A percentile compares a stretch with the other conserved stretches of the same genome.
Conservation (phyloP, 2,329 filamentous ascomycete species). For the Fusarium sp. region DNA sequence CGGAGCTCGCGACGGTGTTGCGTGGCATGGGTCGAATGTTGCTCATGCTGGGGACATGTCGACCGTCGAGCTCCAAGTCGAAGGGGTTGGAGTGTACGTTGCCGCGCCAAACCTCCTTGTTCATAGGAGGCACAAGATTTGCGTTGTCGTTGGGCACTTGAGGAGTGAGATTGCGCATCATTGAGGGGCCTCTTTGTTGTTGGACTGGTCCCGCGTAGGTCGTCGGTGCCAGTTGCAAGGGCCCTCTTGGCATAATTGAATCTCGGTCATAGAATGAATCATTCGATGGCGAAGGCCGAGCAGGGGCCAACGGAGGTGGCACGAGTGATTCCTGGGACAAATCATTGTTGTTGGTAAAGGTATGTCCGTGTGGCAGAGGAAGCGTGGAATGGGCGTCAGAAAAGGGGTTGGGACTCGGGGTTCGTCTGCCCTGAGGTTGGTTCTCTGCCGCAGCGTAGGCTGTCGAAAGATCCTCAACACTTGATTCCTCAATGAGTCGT, state of each 20-base stretch:
- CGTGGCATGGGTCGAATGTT: slow-evolving; percentile 39
- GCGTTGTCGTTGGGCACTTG: slow-evolving; percentile 46
- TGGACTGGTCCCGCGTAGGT: slow-evolving; percentile 61
- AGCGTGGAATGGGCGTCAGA: slow-evolving; percentile 59
- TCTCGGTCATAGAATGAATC: slow-evolving; percentile 63
- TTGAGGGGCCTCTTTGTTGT: slow-evolving; percentile 61
- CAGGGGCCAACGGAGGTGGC: slow-evolving; percentile 51
- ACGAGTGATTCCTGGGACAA: slow-evolving; percentile 54
- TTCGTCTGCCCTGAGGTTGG: slow-evolving; percentile 22
- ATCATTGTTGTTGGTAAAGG: slow-evolving; percentile 57
- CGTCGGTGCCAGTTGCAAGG: slow-evolving; percentile 48
- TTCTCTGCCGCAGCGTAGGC: slow-evolving; percentile 36
- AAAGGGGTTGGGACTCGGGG: slow-evolving; percentile 41
- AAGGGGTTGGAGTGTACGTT: slow-evolving; percentile 73
- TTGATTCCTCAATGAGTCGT: slow-evolving; percentile 54
- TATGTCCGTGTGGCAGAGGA: slow-evolving; percentile 50
- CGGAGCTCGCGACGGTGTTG: slow-evolving; percentile 39
- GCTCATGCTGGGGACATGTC: slow-evolving; percentile 32
- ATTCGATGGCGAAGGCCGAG: slow-evolving; percentile 31
- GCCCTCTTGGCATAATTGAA: slow-evolving; percentile 50
- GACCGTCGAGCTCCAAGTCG: slow-evolving; percentile 63
- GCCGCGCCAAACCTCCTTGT: slow-evolving; percentile 56
- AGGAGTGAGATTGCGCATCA: slow-evolving; percentile 46
- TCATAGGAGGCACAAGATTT: slow-evolving; percentile 45
- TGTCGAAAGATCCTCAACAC: slow-evolving; percentile 52